phyloP scores from a whole-genome alignment of 441 rosid genomes.

The Iberis amara region DNA sequence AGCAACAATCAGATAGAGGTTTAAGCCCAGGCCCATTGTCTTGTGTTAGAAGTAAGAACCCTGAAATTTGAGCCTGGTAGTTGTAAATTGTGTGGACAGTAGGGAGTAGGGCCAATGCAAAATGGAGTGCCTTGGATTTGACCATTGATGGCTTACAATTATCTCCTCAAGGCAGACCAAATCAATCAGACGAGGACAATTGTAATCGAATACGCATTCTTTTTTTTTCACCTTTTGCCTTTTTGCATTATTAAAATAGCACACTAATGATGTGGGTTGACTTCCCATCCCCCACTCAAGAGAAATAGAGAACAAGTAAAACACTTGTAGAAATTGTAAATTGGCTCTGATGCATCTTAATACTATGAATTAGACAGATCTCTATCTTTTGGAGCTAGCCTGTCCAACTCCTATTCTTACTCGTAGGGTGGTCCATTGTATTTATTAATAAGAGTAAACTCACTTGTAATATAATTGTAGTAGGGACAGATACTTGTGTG shows the following conservation, averaged over 20 bases:
- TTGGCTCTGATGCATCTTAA: slow-evolving; percentile 4
- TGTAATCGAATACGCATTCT: slow-evolving; percentile 23
- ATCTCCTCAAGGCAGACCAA: slow-evolving; percentile 29
- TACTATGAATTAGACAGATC: slow-evolving; percentile 15
- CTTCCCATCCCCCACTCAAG: slow-evolving; percentile 19
- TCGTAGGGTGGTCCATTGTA: slow-evolving; percentile 20
- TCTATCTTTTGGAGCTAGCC: neutral
- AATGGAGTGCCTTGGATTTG: slow-evolving; percentile 27
- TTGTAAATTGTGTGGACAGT: slow-evolving; percentile 11
- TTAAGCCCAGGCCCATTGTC: slow-evolving; percentile 26
- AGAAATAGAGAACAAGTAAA: slow-evolving; percentile 17
- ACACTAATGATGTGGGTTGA: slow-evolving; percentile 34
- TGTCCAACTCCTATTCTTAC: slow-evolving; percentile 8
- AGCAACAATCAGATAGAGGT: slow-evolving; percentile 21
- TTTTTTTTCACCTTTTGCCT: slow-evolving; percentile 14
- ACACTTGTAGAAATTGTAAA: slow-evolving; percentile 20
- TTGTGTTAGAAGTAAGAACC: slow-evolving; percentile 17
- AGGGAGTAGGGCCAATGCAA: slow-evolving; percentile 23
- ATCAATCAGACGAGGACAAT: slow-evolving; percentile 29
- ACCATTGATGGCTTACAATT: slow-evolving; percentile 15
- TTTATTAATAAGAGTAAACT: slow-evolving; percentile 8
- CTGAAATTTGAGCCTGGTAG: slow-evolving; percentile 9
- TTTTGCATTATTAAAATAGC: slow-evolving; percentile 29
- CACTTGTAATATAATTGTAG: too few species aligned
- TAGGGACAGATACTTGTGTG: slow-evolving; percentile 22